These are phyloP conservation scores for Oryza nivara DNA, from an alignment of 176 grass and related monocot species.

Conservation along the genomic window DNA sequence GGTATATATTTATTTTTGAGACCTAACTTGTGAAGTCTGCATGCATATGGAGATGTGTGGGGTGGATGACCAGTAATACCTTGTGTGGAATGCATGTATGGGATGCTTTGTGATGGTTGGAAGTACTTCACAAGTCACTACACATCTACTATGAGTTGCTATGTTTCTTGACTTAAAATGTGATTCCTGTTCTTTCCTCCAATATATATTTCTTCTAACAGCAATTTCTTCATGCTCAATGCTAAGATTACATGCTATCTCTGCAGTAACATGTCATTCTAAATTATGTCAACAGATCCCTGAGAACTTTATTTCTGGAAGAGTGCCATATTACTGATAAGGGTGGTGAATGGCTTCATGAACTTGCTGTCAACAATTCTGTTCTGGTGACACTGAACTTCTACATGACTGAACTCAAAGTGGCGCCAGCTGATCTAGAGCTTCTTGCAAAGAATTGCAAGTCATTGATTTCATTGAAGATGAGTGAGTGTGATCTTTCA, in stretches of 20 bases:
- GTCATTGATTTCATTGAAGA: constrained; percentile 82
- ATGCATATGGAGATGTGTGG: not conserved
- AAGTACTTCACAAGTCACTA: not conserved
- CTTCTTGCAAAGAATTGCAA: constrained; percentile 81
- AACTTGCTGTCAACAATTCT: constrained; percentile 71
- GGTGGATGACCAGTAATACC: not conserved
- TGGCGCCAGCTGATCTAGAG: constrained; percentile 69
- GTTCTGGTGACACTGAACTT: constrained; percentile 82
- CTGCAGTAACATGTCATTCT: constrained; percentile 40
- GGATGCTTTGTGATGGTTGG: not conserved
- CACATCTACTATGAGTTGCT: not conserved
- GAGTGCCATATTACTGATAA: constrained; percentile 57
- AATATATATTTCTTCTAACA: not conserved
- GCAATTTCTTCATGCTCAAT: constrained; percentile 10
- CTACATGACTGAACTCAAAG: constrained; percentile 83
- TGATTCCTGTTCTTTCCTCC: not conserved
- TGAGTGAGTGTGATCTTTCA: constrained; percentile 79
- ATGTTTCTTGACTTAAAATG: not conserved
- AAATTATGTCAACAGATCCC: constrained; percentile 53
- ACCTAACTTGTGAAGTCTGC: constrained; percentile 12
- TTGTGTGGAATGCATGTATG: not conserved
- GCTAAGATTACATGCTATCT: constrained; percentile 24
- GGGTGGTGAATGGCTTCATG: constrained; percentile 72
- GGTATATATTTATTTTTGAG: not conserved
- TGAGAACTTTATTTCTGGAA: constrained; percentile 82